A percentile compares a stretch with the other conserved stretches of the same genome.
These are phyloP conservation scores for Cynanchum wilfordii DNA, from an alignment of 257 asterid genomes.

Conservation along the genomic window DNA sequence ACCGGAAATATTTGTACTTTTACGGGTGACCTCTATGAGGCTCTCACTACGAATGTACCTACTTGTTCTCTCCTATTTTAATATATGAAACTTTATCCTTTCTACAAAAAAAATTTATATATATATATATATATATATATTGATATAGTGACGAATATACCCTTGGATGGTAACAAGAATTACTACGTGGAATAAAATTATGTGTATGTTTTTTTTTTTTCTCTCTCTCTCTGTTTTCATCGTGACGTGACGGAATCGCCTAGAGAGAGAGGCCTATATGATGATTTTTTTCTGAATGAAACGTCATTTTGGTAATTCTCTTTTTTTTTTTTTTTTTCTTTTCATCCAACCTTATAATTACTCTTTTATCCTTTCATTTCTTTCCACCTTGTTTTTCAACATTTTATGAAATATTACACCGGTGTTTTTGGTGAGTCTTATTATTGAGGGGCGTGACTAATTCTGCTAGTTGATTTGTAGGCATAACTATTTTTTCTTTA, in stretches of 20 bases:
- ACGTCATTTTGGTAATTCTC: conserved; percentile 6
- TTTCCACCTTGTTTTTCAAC: not conserved
- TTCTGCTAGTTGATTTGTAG: too few relatives aligned
- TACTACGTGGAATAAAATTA: conserved; percentile 4
- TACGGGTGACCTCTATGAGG: too few relatives aligned
- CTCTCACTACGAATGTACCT: too few relatives aligned
- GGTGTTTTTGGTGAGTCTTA: too few relatives aligned
- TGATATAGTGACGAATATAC: conserved; percentile 2
- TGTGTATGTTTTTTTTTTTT: not conserved
- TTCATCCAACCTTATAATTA: not conserved
- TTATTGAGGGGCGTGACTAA: too few relatives aligned
- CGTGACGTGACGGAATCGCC: conserved; percentile 13
- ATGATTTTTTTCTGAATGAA: not conserved
- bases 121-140: too few relatives aligned
- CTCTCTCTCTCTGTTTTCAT: not conserved
- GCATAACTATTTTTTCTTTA: too few relatives aligned
- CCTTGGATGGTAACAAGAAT: not conserved
- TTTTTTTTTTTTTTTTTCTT: not conserved
- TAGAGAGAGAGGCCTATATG: not conserved
- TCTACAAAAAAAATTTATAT: too few relatives aligned
- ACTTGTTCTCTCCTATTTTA: too few relatives aligned
- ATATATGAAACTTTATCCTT: too few relatives aligned
- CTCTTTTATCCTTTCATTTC: not conserved
- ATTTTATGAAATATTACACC: too few relatives aligned
- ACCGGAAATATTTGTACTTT: too few relatives aligned